Evolutionary conservation across 192 early-diverging fungal species (phyloP), one percentile per base, ranked within the genome.

Genomic region (Borealophlyctis nickersoniae): DNA sequence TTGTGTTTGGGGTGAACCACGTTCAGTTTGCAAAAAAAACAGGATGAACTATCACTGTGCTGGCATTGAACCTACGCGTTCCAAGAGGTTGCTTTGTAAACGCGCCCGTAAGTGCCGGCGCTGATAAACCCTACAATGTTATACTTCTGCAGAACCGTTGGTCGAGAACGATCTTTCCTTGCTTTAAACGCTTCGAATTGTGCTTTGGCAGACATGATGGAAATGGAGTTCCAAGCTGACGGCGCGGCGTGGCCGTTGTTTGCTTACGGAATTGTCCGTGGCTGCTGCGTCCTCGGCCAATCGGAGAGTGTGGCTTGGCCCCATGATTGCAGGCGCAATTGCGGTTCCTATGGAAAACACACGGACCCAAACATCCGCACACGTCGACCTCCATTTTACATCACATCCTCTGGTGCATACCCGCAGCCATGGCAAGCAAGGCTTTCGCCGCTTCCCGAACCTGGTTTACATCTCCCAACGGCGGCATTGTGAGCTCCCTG

Each of bases 61-160:
- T n/a, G n/a, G n/a, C n/a, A n/a, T n/a, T n/a, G n/a, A n/a, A n/a
- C n/a, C n/a, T n/a, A n/a, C n/a, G n/a, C n/a, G n/a, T n/a, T n/a
- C n/a, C n/a, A n/a, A n/a, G n/a, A n/a, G n/a, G n/a, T n/a, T n/a
- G n/a, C 95, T 72, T 95, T 96, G 81, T 91, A 98, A 0, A 98
- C 95, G 31, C 91, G 80, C n/a, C 95, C 95, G 67, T 98, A 98
- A 2, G 95, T 98, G 53, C 95, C 95, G 4, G 93, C 92, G 67
- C 32, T 45, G 52, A 93, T 94, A 68, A 96, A 96, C 35, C 94
- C 94, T 26, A 91, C 70, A 28, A 93, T 89, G 65, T 64, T 55
- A 52, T 74, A 74, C 22, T 63, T 60, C 7, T 56, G 33, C 26
- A 61, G 11, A 24, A 74, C 60, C 27, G 62, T 24, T 3, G n/a